These are phyloP conservation scores for Epichloe sp. DNA, from an alignment of 2,329 filamentous ascomycete species.

Conservation along the genomic window DNA sequence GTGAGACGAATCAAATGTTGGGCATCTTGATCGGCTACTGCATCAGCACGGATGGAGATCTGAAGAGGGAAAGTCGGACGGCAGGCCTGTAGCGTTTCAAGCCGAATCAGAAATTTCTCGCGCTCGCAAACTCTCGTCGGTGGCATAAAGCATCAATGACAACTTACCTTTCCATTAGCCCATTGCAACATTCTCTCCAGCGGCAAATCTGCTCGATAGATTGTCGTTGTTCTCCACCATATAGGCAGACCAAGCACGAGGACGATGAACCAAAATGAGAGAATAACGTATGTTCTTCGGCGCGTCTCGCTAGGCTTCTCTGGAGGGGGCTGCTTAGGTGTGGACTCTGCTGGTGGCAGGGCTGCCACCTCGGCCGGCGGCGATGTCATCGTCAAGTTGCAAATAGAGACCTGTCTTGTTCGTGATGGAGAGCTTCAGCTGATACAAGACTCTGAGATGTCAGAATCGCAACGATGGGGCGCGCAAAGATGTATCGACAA, in stretches of 20 bases:
- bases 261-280: slow-evolving; percentile 85
- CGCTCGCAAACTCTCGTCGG: neutral
- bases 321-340: slow-evolving; percentile 47
- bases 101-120: neutral
- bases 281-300: slow-evolving; percentile 60
- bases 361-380: slow-evolving; percentile 7
- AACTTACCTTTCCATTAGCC: slow-evolving; percentile 71
- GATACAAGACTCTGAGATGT: neutral
- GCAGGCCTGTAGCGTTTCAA: slow-evolving; percentile 51
- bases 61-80: slow-evolving; percentile 77
- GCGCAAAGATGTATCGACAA: neutral
- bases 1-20: slow-evolving; percentile 65
- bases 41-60: slow-evolving; percentile 61
- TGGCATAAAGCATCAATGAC: neutral
- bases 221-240: slow-evolving; percentile 93
- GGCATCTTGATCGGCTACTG: slow-evolving; percentile 52
- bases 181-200: slow-evolving; percentile 76
- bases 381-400: slow-evolving; percentile 5
- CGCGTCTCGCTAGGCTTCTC: slow-evolving; percentile 59
- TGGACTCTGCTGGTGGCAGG: slow-evolving; percentile 5
- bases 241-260: slow-evolving; percentile 74
- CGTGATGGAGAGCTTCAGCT: neutral
- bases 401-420: neutral
- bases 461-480: neutral
- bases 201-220: slow-evolving; percentile 76